These are phyloP conservation scores for Coemansia erecta DNA, from an alignment of 192 early-diverging fungal species.

Conservation along the genomic window DNA sequence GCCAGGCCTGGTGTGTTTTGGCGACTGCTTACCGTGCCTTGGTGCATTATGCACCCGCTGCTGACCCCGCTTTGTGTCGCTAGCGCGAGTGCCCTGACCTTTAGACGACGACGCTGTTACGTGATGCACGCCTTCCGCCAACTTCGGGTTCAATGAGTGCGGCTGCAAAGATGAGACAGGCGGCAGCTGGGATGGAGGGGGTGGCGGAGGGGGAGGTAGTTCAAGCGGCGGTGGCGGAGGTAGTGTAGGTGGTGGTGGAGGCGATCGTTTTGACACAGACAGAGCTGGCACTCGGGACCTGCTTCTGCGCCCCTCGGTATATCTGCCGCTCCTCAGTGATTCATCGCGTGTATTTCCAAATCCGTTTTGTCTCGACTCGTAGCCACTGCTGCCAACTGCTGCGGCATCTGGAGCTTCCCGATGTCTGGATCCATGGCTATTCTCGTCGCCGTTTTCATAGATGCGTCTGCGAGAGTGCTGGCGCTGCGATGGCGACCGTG, in stretches of 20 bases:
- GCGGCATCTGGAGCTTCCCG: neutral
- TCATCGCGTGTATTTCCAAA: conserved; percentile 16
- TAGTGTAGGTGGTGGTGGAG: conserved; percentile 6
- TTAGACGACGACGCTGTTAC: neutral
- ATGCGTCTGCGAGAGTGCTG: conserved; percentile 13
- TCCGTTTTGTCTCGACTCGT: neutral
- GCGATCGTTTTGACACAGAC: conserved; percentile 6
- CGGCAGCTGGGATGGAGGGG: neutral
- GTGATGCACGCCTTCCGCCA: no score
- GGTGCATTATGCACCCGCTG: neutral
- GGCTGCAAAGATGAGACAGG: no score
- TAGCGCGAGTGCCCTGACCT: neutral
- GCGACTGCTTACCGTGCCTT: neutral
- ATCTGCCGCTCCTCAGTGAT: conserved; percentile 1
- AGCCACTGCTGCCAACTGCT: neutral
- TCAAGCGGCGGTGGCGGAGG: conserved; percentile 10
- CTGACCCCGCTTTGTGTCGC: neutral
- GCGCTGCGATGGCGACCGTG: conserved; percentile 12
- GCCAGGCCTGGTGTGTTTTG: neutral
- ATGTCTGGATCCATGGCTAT: neutral
- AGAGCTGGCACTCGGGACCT: conserved; percentile 9
- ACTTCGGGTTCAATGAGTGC: no score
- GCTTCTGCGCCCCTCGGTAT: neutral
- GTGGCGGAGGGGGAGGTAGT: neutral
- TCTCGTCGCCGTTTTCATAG: conserved; percentile 2